A percentile compares a stretch with the other conserved stretches of the same genome.
phyloP scores from a whole-genome alignment of 345 rosid species.

The Mallotus nudiflorus region DNA sequence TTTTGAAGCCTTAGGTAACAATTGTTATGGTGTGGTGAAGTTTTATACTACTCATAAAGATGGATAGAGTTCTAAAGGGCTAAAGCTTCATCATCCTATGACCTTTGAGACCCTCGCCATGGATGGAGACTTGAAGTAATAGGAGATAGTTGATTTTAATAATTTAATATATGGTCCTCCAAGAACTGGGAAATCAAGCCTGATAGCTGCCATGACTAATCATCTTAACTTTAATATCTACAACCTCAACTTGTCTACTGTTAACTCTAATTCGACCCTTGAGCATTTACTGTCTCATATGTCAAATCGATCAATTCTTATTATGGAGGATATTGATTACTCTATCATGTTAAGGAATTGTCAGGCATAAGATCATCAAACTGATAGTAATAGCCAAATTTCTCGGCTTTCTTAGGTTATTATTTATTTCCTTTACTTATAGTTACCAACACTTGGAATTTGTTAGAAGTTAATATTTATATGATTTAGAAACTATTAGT shows the following conservation, averaged over 20 bases:
- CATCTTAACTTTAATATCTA: conserved; percentile 42
- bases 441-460: neutral
- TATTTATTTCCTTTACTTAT: neutral
- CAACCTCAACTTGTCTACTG: conserved; percentile 33
- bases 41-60: conserved; percentile 32
- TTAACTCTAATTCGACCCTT: conserved; percentile 31
- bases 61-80: conserved; percentile 29
- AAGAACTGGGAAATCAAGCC: conserved; percentile 45
- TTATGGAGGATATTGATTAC: conserved; percentile 53
- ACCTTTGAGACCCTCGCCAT: conserved; percentile 41
- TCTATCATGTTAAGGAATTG: conserved; percentile 39
- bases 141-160: conserved; percentile 34
- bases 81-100: conserved; percentile 44
- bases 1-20: too few relatives aligned
- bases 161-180: conserved; percentile 43
- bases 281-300: conserved; percentile 38
- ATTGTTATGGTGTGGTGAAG: too few relatives aligned
- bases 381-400: neutral
- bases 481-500: too few relatives aligned
- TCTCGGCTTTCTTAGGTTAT: conserved; percentile 12
- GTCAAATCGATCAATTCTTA: conserved; percentile 44
- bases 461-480: neutral
- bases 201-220: conserved; percentile 50
- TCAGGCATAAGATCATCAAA: conserved; percentile 5
- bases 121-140: conserved; percentile 38